Conservation (phyloP, 2,329 filamentous ascomycete species). For the Epichloe gansuensis region DNA sequence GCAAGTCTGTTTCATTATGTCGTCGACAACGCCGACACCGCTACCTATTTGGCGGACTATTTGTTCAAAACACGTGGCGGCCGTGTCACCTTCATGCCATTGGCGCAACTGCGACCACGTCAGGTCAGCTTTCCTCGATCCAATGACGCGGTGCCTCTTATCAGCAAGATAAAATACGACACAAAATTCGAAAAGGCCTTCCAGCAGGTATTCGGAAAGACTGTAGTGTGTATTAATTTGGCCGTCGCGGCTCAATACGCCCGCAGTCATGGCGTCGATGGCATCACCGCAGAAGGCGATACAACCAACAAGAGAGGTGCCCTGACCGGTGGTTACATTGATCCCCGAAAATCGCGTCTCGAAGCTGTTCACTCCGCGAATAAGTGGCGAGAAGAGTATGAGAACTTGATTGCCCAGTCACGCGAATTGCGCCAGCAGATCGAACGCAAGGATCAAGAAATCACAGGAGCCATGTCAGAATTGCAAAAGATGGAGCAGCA, state of each 20-base stretch:
- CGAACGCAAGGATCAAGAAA: conserved; percentile 72
- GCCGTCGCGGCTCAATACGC: conserved; percentile 83
- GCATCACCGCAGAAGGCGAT: conserved; percentile 90
- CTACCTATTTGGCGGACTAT: conserved; percentile 65
- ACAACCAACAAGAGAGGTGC: conserved; percentile 91
- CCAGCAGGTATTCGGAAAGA: conserved; percentile 89
- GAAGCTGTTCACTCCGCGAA: conserved; percentile 66
- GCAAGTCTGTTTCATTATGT: conserved; percentile 91
- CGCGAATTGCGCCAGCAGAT: conserved; percentile 55
- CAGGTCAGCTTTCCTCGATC: conserved; percentile 68
- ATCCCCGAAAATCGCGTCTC: conserved; percentile 74
- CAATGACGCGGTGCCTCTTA: conserved; percentile 74
- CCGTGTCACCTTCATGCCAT: conserved; percentile 85
- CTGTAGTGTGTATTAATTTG: conserved; percentile 84
- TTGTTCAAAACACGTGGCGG: conserved; percentile 71
- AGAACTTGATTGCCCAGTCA: conserved; percentile 50
- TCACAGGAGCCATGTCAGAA: conserved; percentile 75
- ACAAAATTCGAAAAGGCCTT: conserved; percentile 70
- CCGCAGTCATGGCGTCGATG: conserved; percentile 79
- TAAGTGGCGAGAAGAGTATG: conserved; percentile 62
- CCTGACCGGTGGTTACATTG: conserved; percentile 88
- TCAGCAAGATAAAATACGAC: conserved; percentile 76
- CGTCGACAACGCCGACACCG: conserved; percentile 82
- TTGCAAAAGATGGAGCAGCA: conserved; percentile 72
- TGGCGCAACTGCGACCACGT: conserved; percentile 65